These are phyloP conservation scores for Eucalyptus regnans DNA, from an alignment of 345 rosid genomes.

Conservation along the genomic window DNA sequence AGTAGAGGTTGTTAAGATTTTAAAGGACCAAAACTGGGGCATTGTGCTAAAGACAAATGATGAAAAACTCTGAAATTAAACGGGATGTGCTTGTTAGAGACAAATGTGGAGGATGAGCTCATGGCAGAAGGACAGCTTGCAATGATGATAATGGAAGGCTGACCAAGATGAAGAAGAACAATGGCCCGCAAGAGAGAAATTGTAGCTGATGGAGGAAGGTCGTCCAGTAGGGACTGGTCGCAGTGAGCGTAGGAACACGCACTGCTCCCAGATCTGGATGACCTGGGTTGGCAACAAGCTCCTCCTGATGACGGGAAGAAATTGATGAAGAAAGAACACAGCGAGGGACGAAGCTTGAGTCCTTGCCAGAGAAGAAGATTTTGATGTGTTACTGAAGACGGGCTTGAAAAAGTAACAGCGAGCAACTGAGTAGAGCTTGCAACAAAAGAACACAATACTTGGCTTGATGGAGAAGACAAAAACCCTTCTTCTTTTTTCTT, in stretches of 20 bases:
- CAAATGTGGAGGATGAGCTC: not conserved
- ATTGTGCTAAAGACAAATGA: not conserved
- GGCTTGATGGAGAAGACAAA: not conserved
- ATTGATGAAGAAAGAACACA: not conserved
- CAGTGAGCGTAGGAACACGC: not conserved
- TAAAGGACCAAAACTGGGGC: not conserved
- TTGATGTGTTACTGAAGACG: not conserved
- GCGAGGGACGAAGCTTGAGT: not conserved
- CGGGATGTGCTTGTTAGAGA: not conserved
- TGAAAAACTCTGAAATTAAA: not conserved
- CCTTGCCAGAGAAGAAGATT: not conserved
- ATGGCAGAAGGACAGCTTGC: not conserved
- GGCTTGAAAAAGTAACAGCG: not conserved
- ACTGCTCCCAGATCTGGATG: not conserved
- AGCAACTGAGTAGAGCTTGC: not conserved
- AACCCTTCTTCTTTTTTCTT: not conserved
- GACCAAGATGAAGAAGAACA: not conserved
- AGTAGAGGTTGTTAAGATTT: not conserved
- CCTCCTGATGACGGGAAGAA: not conserved
- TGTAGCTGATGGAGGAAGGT: not conserved
- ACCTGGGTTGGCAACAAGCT: not conserved
- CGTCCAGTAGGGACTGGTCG: not conserved
- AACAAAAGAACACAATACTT: not conserved
- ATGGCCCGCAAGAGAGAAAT: not conserved
- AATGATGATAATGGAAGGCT: not conserved